phyloP scores from a whole-genome alignment of 2,329 filamentous ascomycete genomes.

The Claviceps citrina region DNA sequence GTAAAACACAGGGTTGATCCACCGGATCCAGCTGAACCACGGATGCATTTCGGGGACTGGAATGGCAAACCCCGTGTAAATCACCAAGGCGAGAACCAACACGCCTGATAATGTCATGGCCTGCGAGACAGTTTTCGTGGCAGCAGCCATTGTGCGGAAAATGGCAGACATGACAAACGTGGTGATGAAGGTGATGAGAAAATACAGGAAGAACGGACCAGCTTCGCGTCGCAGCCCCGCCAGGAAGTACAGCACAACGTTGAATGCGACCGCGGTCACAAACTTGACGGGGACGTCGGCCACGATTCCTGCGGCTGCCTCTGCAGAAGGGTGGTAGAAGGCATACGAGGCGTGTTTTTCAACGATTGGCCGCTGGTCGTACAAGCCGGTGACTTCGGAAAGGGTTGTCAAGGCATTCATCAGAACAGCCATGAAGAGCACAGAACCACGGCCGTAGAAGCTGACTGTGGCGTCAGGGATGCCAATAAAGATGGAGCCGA shows the following conservation, averaged over 20 bases:
- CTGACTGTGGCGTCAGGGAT: constrained; percentile 32
- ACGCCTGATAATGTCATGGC: constrained; percentile 38
- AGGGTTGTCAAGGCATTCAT: constrained; percentile 44
- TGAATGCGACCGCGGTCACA: constrained; percentile 31
- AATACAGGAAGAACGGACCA: constrained; percentile 60
- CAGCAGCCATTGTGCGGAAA: constrained; percentile 57
- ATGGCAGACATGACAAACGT: constrained; percentile 62
- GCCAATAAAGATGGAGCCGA: constrained; percentile 45
- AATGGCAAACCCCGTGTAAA: constrained; percentile 43
- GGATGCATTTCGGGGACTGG: constrained; percentile 43
- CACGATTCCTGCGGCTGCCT: constrained; percentile 38
- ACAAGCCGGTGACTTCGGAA: constrained; percentile 34
- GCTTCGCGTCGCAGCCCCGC: constrained; percentile 39
- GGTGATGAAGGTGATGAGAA: constrained; percentile 51
- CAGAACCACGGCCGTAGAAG: constrained; percentile 39
- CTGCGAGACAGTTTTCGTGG: constrained; percentile 50
- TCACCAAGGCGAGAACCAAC: constrained; percentile 43
- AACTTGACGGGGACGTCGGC: constrained; percentile 45
- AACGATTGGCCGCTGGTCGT: constrained; percentile 30
- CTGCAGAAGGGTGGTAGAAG: constrained; percentile 35
- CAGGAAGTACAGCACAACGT: constrained; percentile 44
- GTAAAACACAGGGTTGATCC: constrained; percentile 59
- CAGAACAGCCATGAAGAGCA: constrained; percentile 45
- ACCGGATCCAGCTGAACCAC: constrained; percentile 65
- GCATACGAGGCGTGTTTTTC: constrained; percentile 34